Evolutionary conservation across 805 yeast genomes (phyloP).

Genomic region (Yarrowia yakushimensis): DNA sequence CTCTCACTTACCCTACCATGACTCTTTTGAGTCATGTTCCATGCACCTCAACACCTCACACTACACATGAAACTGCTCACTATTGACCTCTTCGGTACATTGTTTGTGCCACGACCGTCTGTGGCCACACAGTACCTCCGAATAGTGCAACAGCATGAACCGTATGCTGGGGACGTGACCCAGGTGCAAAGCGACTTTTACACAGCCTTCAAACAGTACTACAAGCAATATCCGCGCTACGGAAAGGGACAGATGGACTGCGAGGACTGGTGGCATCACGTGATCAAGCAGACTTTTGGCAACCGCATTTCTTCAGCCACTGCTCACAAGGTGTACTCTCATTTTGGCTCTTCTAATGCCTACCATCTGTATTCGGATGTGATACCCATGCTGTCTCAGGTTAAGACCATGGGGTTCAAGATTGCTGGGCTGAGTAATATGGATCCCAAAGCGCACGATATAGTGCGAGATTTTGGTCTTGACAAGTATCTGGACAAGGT

Average conservation of each 20-base stretch:
- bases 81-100: constrained; percentile 4
- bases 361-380: constrained; percentile 14
- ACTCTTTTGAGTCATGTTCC: not conserved
- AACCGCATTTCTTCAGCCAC: not conserved
- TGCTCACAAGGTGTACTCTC: not conserved
- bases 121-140: constrained; percentile 8
- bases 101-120: constrained; percentile 10
- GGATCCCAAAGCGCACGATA: not conserved
- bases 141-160: not conserved
- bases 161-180: not conserved
- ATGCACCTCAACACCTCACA: not conserved
- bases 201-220: not conserved
- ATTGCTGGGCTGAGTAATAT: not conserved
- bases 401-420: not conserved
- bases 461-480: not conserved
- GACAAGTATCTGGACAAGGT: not conserved
- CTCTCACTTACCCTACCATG: not conserved
- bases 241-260: not conserved
- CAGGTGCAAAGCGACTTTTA: not conserved
- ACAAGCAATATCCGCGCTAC: not conserved
- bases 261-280: constrained; percentile 1
- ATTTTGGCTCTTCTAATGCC: not conserved
- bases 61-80: constrained; percentile 9
- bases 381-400: not conserved
- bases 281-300: not conserved